Evolutionary conservation across 495 filamentous ascomycete species (phyloP), one percentile per base, ranked within the genome.

Genomic region (Pseudoneurospora amorphoporcata): DNA sequence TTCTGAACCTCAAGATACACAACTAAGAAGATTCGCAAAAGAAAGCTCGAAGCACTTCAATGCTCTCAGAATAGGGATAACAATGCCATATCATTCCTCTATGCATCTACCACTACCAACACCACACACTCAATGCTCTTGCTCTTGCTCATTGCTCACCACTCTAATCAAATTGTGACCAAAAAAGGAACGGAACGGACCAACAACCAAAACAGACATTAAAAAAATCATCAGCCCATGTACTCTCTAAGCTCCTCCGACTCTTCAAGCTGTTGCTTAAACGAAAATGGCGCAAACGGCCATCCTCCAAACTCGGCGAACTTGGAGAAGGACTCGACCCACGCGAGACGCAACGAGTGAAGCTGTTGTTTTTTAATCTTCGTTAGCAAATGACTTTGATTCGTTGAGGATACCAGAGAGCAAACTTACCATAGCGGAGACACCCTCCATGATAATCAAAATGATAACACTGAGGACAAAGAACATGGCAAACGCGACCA

Each of bases 261-360:
- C 80, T 97, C 94, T 81, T 99, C 95, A 72, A 99, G 81, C 74
- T 98, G 82, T 23, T 88, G 85, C 84, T 90, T 90, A 80, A 98
- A 98, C 78, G 91, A 94, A 81, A 99, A 98, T 9, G 95, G 95
- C 76, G 91, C 85, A 83, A 99, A 98, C 43, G 94, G 85, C 79
- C 95, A 87, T 58, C 95, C 95, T 71, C 94, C 94, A 74, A 97
- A 97, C 80, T 98, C 91, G 84, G 98, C 97, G 85, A 98, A 97
- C 83, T 99, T 99, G 83, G 93, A 95, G 89, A 98, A 98, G n/a
- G 95, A 94, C 81, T 99, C 95, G 72, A 99, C 95, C 95, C 95
- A 99, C 78, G 98, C 96, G 72, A 99, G 87, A 85, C 95, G 89
- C 75, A 99, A 86, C 73, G 92, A 94, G 82, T 98, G 96, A 84